Conservation (phyloP, 768 basidiomycete species). For the Holtermannia corniformis region DNA sequence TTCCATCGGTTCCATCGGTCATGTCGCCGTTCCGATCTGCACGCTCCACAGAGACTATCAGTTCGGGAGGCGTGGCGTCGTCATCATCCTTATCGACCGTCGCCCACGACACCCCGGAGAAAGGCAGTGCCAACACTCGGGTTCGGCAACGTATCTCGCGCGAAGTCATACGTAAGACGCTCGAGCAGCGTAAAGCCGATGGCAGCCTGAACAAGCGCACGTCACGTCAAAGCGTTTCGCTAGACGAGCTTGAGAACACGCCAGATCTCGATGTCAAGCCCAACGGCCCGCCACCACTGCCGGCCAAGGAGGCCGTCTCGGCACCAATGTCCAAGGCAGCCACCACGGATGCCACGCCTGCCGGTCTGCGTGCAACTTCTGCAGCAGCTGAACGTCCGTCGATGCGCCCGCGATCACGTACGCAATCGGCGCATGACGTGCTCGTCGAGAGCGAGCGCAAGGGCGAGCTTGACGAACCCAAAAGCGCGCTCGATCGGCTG, state of each 20-base stretch:
- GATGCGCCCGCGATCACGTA: conserved; percentile 22
- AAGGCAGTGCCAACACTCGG: conserved; percentile 10
- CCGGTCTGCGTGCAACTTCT: neutral
- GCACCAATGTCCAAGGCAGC: neutral
- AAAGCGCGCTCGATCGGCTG: conserved; percentile 30
- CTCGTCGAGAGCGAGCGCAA: conserved; percentile 18
- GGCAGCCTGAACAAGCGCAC: conserved; percentile 11
- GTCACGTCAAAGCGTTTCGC: neutral
- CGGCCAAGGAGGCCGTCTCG: neutral
- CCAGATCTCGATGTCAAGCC: neutral
- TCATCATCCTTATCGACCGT: neutral
- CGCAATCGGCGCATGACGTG: conserved; percentile 33
- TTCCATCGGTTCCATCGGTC: neutral
- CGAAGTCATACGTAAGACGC: conserved; percentile 37
- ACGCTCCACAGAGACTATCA: neutral
- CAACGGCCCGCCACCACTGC: neutral
- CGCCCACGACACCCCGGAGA: too few relatives aligned
- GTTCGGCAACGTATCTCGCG: conserved; percentile 39
- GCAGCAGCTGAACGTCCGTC: conserved; percentile 8
- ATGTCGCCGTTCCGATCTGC: neutral
- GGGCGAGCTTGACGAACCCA: conserved; percentile 26
- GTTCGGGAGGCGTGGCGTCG: too few relatives aligned
- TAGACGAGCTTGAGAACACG: neutral
- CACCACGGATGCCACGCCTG: neutral
- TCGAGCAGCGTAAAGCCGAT: conserved; percentile 33